phyloP scores from a whole-genome alignment of 495 filamentous ascomycete species.

The Penicillium herquei region DNA sequence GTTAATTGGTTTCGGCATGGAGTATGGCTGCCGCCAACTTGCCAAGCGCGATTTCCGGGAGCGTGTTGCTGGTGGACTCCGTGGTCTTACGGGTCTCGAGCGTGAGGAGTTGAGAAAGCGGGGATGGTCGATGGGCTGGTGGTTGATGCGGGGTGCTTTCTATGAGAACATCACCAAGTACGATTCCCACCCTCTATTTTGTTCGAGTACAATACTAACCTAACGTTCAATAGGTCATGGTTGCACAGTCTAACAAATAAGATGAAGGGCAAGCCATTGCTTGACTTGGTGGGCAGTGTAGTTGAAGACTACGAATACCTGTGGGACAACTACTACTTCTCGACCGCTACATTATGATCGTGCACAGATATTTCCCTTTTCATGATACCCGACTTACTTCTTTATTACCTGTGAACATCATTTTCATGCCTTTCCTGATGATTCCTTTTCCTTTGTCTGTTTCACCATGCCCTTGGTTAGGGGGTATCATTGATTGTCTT shows the following conservation, averaged over 20 bases:
- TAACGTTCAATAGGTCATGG: slow-evolving; percentile 49
- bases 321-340: slow-evolving; percentile 97
- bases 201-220: slow-evolving; percentile 28
- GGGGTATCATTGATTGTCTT: slow-evolving; percentile 26
- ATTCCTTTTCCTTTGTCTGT: slow-evolving; percentile 14
- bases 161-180: slow-evolving; percentile 92
- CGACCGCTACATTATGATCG: slow-evolving; percentile 62
- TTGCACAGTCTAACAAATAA: slow-evolving; percentile 60
- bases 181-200: background rate
- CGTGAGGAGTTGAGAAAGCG: slow-evolving; percentile 81
- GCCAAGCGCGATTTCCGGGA: slow-evolving; percentile 71
- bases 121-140: slow-evolving; percentile 90
- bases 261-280: slow-evolving; percentile 71
- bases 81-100: slow-evolving; percentile 78
- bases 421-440: background rate
- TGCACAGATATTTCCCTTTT: slow-evolving; percentile 6
- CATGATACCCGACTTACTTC: slow-evolving; percentile 25
- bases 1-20: slow-evolving; percentile 82
- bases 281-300: slow-evolving; percentile 76
- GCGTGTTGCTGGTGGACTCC: slow-evolving; percentile 61
- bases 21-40: slow-evolving; percentile 82
- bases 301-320: slow-evolving; percentile 95
- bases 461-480: background rate
- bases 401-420: background rate
- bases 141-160: slow-evolving; percentile 91